Percentiles rank a stretch among this genome's conserved stretches.
phyloP scores from a whole-genome alignment of 2,329 filamentous ascomycete species.

The Colletotrichum sp. region DNA sequence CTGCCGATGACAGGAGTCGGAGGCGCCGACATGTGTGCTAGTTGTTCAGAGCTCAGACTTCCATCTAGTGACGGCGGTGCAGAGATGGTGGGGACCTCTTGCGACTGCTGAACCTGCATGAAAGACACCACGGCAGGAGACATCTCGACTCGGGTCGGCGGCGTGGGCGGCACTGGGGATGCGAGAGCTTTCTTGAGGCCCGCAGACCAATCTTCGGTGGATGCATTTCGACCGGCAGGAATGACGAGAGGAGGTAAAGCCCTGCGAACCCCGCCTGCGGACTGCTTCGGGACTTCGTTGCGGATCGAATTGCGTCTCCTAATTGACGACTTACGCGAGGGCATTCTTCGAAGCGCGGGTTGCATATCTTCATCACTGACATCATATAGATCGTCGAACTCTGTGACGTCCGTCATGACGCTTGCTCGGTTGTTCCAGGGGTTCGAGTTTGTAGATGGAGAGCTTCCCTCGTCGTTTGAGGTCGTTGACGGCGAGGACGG shows the following conservation, averaged over 20 bases:
- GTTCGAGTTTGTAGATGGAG: slow-evolving; percentile 60
- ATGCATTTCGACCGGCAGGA: slow-evolving; percentile 41
- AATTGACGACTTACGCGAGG: slow-evolving; percentile 35
- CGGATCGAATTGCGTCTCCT: slow-evolving; percentile 46
- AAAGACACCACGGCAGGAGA: slow-evolving; percentile 77
- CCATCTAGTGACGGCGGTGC: slow-evolving; percentile 90
- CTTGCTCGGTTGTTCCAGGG: slow-evolving; percentile 68
- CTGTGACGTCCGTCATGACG: slow-evolving; percentile 68
- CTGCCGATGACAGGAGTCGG: slow-evolving; percentile 77
- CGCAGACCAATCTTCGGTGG: slow-evolving; percentile 47
- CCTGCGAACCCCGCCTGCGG: slow-evolving; percentile 37
- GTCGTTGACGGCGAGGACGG: slow-evolving; percentile 65
- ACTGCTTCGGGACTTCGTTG: not conserved
- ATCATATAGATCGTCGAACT: slow-evolving; percentile 89
- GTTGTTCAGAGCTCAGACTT: slow-evolving; percentile 85
- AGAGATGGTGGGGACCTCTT: slow-evolving; percentile 75
- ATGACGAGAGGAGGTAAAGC: slow-evolving; percentile 59
- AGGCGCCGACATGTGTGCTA: slow-evolving; percentile 82
- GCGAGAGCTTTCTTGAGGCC: slow-evolving; percentile 53
- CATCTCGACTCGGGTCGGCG: slow-evolving; percentile 73
- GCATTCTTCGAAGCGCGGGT: slow-evolving; percentile 17
- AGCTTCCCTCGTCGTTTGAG: slow-evolving; percentile 55
- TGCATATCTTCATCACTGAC: slow-evolving; percentile 77
- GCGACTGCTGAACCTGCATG: slow-evolving; percentile 66
- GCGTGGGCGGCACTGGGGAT: slow-evolving; percentile 67